A percentile compares a stretch with the other conserved stretches of the same genome.
Conservation (phyloP, 805 yeast genomes). For the Metschnikowia continentalis region DNA sequence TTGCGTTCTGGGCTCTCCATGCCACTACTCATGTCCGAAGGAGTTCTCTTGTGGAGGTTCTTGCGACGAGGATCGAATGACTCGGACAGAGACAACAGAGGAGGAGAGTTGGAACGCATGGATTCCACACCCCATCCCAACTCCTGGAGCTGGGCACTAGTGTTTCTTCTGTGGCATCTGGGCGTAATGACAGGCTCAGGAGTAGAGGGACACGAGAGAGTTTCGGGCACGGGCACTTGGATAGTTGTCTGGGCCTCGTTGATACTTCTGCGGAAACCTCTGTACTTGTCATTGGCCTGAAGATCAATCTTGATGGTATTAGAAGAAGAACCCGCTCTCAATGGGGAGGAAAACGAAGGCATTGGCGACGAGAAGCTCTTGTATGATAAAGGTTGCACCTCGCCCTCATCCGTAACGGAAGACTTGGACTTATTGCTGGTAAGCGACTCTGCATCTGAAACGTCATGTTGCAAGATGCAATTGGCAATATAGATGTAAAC, state of each 20-base stretch:
- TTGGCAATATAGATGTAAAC: constrained; percentile 39
- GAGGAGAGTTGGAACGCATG: neutral
- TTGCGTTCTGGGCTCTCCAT: constrained; percentile 3
- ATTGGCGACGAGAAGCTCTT: constrained; percentile 7
- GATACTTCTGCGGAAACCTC: constrained; percentile 38
- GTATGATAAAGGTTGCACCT: constrained; percentile 24
- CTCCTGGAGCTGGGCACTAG: constrained; percentile 8
- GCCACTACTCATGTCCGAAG: constrained; percentile 11
- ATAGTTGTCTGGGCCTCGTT: constrained; percentile 7
- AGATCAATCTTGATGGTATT: constrained; percentile 25
- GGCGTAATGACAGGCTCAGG: constrained; percentile 25
- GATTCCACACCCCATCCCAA: constrained; percentile 8
- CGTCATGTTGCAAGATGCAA: constrained; percentile 26
- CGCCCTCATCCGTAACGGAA: constrained; percentile 7
- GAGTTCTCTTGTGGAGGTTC: constrained; percentile 16
- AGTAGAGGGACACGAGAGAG: neutral
- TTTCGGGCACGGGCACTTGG: constrained; percentile 4
- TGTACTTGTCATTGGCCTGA: constrained; percentile 32
- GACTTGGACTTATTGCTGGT: constrained; percentile 10
- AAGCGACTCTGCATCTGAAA: constrained; percentile 24
- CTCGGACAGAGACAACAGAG: neutral
- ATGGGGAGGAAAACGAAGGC: constrained; percentile 5
- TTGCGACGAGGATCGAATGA: constrained; percentile 18
- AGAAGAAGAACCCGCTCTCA: neutral
- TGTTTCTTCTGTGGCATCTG: constrained; percentile 22